Conservation (phyloP, 306 rosid species). For the Clitoria ternatea region DNA sequence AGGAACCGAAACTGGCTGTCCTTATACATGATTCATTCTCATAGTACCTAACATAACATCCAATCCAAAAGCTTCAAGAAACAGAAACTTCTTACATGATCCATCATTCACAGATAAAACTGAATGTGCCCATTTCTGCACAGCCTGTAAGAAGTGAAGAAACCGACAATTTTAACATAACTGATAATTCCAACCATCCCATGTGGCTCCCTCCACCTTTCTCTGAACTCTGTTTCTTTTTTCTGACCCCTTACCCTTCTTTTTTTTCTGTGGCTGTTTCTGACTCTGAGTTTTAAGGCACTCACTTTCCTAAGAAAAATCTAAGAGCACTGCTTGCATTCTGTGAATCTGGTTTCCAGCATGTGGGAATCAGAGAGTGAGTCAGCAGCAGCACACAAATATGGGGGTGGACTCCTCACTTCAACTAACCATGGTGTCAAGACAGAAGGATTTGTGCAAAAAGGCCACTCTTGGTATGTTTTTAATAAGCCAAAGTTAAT, state of each 20-base stretch:
- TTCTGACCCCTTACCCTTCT: not conserved
- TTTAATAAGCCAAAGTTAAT: no score
- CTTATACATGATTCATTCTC: not conserved
- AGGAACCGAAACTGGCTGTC: constrained; percentile 35
- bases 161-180: constrained; percentile 62
- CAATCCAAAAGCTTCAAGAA: constrained; percentile 23
- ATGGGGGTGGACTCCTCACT: constrained; percentile 58
- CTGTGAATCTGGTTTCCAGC: constrained; percentile 33
- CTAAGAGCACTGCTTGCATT: constrained; percentile 23
- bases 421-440: constrained; percentile 68
- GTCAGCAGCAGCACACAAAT: constrained; percentile 50
- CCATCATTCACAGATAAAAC: constrained; percentile 37
- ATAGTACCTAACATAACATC: not conserved
- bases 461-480: constrained; percentile 83
- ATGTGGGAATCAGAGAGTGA: constrained; percentile 98
- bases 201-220: constrained; percentile 50
- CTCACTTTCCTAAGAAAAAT: constrained; percentile 32
- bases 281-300: constrained; percentile 24
- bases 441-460: constrained; percentile 83
- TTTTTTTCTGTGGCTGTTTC: not conserved
- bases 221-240: constrained; percentile 12
- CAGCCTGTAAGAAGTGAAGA: constrained; percentile 61
- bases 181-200: constrained; percentile 55
- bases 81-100: constrained; percentile 28
- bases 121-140: constrained; percentile 58